These are phyloP conservation scores for Zarea fungicola DNA, from an alignment of 2,329 filamentous ascomycete genomes.

Conservation along the genomic window DNA sequence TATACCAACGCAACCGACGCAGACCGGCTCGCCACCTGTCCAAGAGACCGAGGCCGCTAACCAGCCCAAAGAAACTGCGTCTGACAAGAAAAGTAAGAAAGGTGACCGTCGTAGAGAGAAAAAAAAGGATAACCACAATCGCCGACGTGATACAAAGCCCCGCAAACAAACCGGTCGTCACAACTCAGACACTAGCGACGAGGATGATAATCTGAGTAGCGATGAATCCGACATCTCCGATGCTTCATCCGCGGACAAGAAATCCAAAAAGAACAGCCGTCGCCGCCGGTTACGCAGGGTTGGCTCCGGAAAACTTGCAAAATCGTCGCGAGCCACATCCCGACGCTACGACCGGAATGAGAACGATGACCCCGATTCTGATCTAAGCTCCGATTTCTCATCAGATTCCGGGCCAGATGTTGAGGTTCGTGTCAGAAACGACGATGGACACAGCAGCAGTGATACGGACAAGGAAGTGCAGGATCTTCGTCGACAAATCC, in stretches of 20 bases:
- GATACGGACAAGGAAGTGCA: constrained; percentile 7
- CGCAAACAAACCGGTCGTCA: not conserved
- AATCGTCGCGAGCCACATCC: not conserved
- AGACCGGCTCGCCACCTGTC: not conserved
- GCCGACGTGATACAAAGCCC: not conserved
- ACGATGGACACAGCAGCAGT: constrained; percentile 17
- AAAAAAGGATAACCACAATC: not conserved
- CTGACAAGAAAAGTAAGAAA: constrained; percentile 3
- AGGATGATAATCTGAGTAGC: not conserved
- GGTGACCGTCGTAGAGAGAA: constrained; percentile 1
- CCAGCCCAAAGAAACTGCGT: not conserved
- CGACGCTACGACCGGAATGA: not conserved
- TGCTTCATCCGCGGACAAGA: not conserved
- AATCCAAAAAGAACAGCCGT: not conserved
- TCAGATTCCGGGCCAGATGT: constrained; percentile 19
- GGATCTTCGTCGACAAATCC: constrained; percentile 25
- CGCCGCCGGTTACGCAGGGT: constrained; percentile 3
- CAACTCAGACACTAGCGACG: constrained; percentile 3
- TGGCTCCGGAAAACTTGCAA: not conserved
- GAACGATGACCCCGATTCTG: constrained; percentile 18
- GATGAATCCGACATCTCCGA: constrained; percentile 8
- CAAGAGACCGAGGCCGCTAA: not conserved
- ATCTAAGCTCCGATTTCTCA: constrained; percentile 22
- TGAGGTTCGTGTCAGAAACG: constrained; percentile 14
- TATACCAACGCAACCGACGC: not conserved